A percentile compares a stretch with the other conserved stretches of the same genome.
phyloP scores from a whole-genome alignment of 805 yeast genomes.

The Hanseniaspora valbyensis region DNA sequence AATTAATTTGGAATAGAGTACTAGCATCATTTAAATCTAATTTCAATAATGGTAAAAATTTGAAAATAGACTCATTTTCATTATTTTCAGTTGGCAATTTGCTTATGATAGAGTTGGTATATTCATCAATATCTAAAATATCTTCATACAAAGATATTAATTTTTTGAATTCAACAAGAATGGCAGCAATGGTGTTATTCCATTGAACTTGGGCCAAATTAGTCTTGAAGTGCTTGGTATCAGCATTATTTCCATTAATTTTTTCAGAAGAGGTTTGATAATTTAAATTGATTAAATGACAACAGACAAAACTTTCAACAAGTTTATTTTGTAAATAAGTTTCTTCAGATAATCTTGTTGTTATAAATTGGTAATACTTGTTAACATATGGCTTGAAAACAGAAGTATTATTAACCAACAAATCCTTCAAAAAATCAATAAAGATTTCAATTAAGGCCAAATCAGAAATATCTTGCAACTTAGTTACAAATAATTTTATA shows the following conservation, averaged over 20 bases:
- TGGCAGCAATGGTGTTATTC: conserved; percentile 37
- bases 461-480: conserved; percentile 32
- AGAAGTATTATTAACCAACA: conserved; percentile 58
- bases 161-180: conserved; percentile 45
- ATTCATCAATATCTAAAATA: conserved; percentile 50
- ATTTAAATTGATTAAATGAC: conserved; percentile 46
- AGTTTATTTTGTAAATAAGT: conserved; percentile 28
- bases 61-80: conserved; percentile 13
- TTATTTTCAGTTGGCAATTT: conserved; percentile 29
- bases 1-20: conserved; percentile 41
- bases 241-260: conserved; percentile 12
- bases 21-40: conserved; percentile 51
- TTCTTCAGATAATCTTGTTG: conserved; percentile 14
- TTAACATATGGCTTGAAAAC: conserved; percentile 62
- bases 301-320: conserved; percentile 42
- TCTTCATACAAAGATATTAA: conserved; percentile 47
- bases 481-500: conserved; percentile 42
- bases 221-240: conserved; percentile 27
- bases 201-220: conserved; percentile 33
- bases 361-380: conserved; percentile 42
- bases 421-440: conserved; percentile 35
- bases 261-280: conserved; percentile 29
- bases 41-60: conserved; percentile 36
- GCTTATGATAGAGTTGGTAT: conserved; percentile 33
- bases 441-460: conserved; percentile 19